Evolutionary conservation across 2,329 filamentous ascomycete genomes (phyloP), one percentile per base, ranked within the genome.

Genomic region (Thelonectria olida): DNA sequence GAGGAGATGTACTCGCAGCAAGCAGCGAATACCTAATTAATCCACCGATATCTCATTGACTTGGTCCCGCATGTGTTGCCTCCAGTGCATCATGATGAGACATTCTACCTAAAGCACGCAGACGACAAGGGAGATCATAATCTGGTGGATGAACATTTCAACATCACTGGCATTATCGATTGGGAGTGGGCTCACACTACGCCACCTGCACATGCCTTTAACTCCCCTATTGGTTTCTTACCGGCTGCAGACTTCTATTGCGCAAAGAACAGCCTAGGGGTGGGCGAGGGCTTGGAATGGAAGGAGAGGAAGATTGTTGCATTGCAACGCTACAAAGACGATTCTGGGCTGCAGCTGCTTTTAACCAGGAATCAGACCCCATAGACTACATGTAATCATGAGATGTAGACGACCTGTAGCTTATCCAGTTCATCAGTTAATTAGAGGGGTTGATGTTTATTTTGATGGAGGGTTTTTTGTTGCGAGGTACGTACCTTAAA

Each of bases 91-190:
- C 63, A 73, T 20, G 57, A 12, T 13, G 62, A 70, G 4, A 69
- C 66, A 22, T 84, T 78, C 68, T 83, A 79, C 57, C 68, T 85
- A 8, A 83, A 81, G 63, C 69, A 74, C 41, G 64, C 64, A 50
- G 72, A 73, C 57, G 81, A 84, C 62, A 84, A 83, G 65, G 81
- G 79, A 3, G 80, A 83, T 53, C 80, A 84, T 48, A 76, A 85
- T 13, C 71, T 85, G 1, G 77, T 79, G 2, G 78, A 85, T 58
- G 73, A 81, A 4, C 48, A 81, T 7, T 80, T 74, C 59, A 80
- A 81, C 57, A 77, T 85, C 31, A 82, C 78, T 6, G 80, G 79
- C 1, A 80, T 85, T 28, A 80, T 84, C 53, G 81, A 84, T 62
- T 84, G 45, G 45, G 72, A 76, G 45, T 76, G 70, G 73, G 75